These are phyloP conservation scores for Chenopodium berlandieri DNA, from an alignment of 148 eudicot species.

Conservation along the genomic window DNA sequence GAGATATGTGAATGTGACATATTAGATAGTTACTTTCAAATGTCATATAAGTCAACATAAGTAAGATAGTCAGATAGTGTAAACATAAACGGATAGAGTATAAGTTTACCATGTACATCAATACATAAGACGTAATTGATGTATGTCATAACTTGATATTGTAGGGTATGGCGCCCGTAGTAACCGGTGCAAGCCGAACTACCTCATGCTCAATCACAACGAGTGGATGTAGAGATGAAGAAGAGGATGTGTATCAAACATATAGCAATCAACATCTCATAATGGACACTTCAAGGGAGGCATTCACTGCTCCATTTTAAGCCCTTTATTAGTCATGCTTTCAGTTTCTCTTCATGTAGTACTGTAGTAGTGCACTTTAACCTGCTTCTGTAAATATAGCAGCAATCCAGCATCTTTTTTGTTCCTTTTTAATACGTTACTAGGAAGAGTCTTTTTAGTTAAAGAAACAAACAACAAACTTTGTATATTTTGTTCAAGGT, in stretches of 20 bases:
- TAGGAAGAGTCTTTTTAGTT: not conserved
- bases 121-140: not conserved
- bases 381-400: not conserved
- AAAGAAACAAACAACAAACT: not conserved
- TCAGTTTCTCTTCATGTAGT: not conserved
- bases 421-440: not conserved
- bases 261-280: not conserved
- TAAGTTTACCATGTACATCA: too few relatives aligned
- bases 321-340: not conserved
- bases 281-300: conserved; percentile 12
- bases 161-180: conserved; percentile 24
- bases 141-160: not conserved
- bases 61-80: too few relatives aligned
- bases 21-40: too few relatives aligned
- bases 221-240: not conserved
- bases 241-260: not conserved
- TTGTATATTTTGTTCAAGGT: not conserved
- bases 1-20: too few relatives aligned
- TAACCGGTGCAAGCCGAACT: not conserved
- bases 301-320: conserved; percentile 38
- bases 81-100: too few relatives aligned
- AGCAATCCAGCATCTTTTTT: too few relatives aligned
- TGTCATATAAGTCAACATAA: not conserved
- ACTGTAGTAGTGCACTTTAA: not conserved
- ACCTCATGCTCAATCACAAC: not conserved